Evolutionary conservation across 2,329 filamentous ascomycete genomes (phyloP), one percentile per base, ranked within the genome.

Genomic region (Phaeosphaeriaceae sp.): DNA sequence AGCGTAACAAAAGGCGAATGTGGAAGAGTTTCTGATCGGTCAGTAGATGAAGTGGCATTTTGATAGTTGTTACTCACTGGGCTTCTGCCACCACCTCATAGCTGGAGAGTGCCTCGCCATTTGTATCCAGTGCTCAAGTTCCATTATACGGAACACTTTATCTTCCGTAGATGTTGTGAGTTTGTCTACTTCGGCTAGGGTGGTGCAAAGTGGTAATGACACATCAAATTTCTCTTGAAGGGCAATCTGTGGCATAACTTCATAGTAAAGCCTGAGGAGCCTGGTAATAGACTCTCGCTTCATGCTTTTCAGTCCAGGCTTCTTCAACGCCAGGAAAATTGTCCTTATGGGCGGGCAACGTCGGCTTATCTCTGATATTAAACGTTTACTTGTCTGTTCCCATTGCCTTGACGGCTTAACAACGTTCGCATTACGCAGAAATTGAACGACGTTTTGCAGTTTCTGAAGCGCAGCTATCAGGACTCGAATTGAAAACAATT

Each of bases 21-120:
- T 17, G 68, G 68, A n/a, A 88, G 77, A 1, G 80, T 80, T 56
- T 88, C 83, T 50, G 77, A 30, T 28, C 9, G 18, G 38, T 67
- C 48, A 63, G 53, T 35, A 36, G 21, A 29, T 37, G 26, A 13
- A 32, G 37, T 15, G 12, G 13, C n/a, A 9, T 11, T 16, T 17
- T 3, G 4, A 9, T 20, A 4, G 38, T 17, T 13, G 17, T n/a
- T 17, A 56, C 72, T 60, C 68, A 76, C 80, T 83, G 52, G 81
- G 78, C 65, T 89, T 92, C 54, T 88, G 82, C 77, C 94, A 97
- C 93, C 93, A 97, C 54, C 88, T 86, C 86, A 96, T 94, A 5
- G 87, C 87, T 0, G 89, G 86, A 3, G 92, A 95, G 61, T 87
- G 85, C 54, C 86, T 84, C 3, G 92, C 91, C 67, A 97, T 89